These are phyloP conservation scores for Ambrosiella cleistominuta DNA, from an alignment of 2,329 filamentous ascomycete genomes.

Conservation along the genomic window DNA sequence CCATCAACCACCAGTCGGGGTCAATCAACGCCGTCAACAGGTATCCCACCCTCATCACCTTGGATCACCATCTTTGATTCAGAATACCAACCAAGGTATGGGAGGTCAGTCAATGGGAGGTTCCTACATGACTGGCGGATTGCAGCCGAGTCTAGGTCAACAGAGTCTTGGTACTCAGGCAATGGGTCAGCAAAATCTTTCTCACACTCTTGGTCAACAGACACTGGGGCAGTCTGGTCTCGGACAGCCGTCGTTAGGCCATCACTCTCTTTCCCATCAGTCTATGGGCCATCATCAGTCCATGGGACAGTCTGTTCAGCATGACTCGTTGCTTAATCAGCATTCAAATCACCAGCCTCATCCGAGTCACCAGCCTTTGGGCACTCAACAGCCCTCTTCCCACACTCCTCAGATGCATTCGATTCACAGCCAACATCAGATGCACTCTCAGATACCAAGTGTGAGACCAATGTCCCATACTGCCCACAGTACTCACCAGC, in stretches of 20 bases:
- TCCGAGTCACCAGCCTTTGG: conserved; percentile 18
- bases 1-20: conserved; percentile 31
- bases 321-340: conserved; percentile 27
- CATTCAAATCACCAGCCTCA: conserved; percentile 19
- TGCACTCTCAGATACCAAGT: conserved; percentile 9
- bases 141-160: conserved; percentile 17
- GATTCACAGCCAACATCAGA: conserved; percentile 7
- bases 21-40: conserved; percentile 20
- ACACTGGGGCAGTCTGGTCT: conserved; percentile 14
- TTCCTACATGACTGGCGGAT: conserved; percentile 17
- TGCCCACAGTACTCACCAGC: conserved; percentile 10
- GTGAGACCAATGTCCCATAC: conserved; percentile 8
- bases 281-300: conserved; percentile 11
- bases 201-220: conserved; percentile 14
- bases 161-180: conserved; percentile 17
- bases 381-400: conserved; percentile 17
- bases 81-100: conserved; percentile 14
- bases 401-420: conserved; percentile 10
- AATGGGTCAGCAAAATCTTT: conserved; percentile 17
- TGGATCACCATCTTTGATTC: conserved; percentile 19
- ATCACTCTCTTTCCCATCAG: conserved; percentile 7
- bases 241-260: conserved; percentile 8
- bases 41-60: conserved; percentile 23
- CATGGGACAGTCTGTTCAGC: conserved; percentile 23
- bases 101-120: conserved; percentile 14